Evolutionary conservation across 2,329 filamentous ascomycete genomes (phyloP).

Genomic region (Chaetomiaceae sp.): DNA sequence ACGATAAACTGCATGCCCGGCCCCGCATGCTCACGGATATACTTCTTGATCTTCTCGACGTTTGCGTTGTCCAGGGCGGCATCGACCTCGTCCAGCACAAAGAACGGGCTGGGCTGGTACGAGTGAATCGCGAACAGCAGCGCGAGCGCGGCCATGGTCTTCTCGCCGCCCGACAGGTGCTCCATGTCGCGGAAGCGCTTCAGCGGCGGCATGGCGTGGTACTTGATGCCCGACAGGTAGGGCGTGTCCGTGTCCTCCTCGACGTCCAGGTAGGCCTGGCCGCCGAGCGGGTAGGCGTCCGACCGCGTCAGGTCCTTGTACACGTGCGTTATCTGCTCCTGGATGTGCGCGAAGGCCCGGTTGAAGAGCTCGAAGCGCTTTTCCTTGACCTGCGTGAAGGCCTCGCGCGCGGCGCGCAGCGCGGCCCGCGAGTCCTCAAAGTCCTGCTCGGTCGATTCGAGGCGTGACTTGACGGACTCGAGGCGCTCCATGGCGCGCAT

Average conservation of each 20-base stretch:
- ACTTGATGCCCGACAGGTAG: conserved; percentile 92
- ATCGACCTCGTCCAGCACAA: conserved; percentile 96
- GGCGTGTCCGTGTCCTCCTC: conserved; percentile 93
- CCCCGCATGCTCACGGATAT: conserved; percentile 87
- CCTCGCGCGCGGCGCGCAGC: conserved; percentile 44
- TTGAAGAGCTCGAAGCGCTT: conserved; percentile 87
- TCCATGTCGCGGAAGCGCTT: conserved; percentile 99
- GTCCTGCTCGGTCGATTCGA: conserved; percentile 79
- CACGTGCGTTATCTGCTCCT: conserved; percentile 85
- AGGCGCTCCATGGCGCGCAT: conserved; percentile 92
- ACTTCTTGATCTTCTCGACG: conserved; percentile 91
- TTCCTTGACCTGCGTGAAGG: conserved; percentile 73
- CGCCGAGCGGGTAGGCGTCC: conserved; percentile 86
- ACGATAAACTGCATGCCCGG: conserved; percentile 99
- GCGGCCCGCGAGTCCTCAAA: conserved; percentile 76
- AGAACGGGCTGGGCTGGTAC: conserved; percentile 93
- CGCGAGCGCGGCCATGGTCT: conserved; percentile 97
- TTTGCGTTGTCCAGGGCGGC: conserved; percentile 98
- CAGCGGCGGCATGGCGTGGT: conserved; percentile 96
- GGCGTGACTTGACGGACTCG: conserved; percentile 74
- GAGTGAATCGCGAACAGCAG: conserved; percentile 94
- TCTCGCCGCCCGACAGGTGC: conserved; percentile 92
- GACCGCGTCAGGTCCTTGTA: conserved; percentile 94
- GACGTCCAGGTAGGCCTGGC: conserved; percentile 81
- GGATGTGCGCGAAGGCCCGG: conserved; percentile 90